Evolutionary conservation across 768 basidiomycete genomes (phyloP), one percentile per base, ranked within the genome.

Genomic region (Asterophora lycoperdoides): DNA sequence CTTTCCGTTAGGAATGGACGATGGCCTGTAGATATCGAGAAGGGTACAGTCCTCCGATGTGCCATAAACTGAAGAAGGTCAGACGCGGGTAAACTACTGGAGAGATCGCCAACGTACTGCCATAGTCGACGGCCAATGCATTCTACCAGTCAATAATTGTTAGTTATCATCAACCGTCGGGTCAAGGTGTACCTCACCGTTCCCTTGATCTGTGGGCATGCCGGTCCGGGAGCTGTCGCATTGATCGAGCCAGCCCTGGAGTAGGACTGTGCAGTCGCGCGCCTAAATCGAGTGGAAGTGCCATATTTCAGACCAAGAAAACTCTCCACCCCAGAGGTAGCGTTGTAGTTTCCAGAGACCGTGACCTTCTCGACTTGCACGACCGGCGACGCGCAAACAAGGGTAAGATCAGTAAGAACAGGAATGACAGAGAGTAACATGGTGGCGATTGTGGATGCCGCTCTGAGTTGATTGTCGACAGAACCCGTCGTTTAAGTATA

Each of bases 191-290:
- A 17, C 33, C 53, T 36, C 19, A 58, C 57, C 6, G 54, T 56
- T 48, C 57, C 57, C 26, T 51, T 51, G 35, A 58, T 58, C 23
- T 58, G 57, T 1, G 57, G 57, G 38, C 57, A 58, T 8, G 54
- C 52, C 11, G 52, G 52, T 10, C 47, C 54, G 40, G 44, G 17
- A 8, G 34, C 40, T 14, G 52, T 56, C 14, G 49, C 55, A 26
- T 54, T 52, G 13, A 58, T 41, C 1, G 28, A 39, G 2, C 20
- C 38, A 1, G 28, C n/a, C 1, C 15, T 36, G 11, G 15, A 18
- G 35, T 58, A 58, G 8, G 54, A 51, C 7, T 48, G 46, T n/a
- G 52, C 15, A 38, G 54, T 49, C 1, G 57, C 52, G 17, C 49
- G 55, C n/a, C 30, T 43, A 41, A 58, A 58, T 18, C 57, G 53